Evolutionary conservation across 371 early-diverging fungal genomes (phyloP).

Genomic region (Encephalitozoon romaleae): DNA sequence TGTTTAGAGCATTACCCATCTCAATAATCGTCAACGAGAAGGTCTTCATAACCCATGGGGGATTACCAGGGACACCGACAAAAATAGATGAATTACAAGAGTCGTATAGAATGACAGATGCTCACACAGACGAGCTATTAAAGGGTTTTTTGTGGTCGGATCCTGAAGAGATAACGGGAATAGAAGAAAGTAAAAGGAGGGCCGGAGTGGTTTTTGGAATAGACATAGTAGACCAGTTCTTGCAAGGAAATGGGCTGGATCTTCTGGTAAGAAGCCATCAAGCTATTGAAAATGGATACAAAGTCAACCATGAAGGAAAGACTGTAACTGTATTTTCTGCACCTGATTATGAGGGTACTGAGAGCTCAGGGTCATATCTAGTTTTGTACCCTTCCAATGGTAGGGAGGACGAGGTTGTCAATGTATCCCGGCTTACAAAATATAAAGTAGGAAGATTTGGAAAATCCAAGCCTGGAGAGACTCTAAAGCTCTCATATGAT

Average conservation of each 20-base stretch:
- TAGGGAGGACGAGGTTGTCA: not conserved
- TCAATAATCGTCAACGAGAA: slow-evolving; percentile 77
- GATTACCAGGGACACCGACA: slow-evolving; percentile 66
- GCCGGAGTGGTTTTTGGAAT: slow-evolving; percentile 56
- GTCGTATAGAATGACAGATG: slow-evolving; percentile 47
- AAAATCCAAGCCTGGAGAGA: not conserved
- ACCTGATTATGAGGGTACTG: slow-evolving; percentile 59
- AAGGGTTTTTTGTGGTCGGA: slow-evolving; percentile 61
- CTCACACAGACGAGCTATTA: slow-evolving; percentile 25
- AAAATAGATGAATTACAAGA: slow-evolving; percentile 48
- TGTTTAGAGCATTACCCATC: slow-evolving; percentile 82
- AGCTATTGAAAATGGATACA: slow-evolving; percentile 58
- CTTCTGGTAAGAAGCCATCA: slow-evolving; percentile 59
- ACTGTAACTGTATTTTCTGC: slow-evolving; percentile 61
- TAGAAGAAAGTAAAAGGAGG: slow-evolving; percentile 50
- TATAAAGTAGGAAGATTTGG: not conserved
- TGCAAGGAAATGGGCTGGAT: slow-evolving; percentile 54
- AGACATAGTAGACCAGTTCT: slow-evolving; percentile 55
- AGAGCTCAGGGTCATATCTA: slow-evolving; percentile 52
- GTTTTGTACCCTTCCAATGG: slow-evolving; percentile 7
- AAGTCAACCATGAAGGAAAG: slow-evolving; percentile 53
- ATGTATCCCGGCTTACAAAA: not conserved
- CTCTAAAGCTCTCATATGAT: not conserved
- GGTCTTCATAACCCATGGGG: slow-evolving; percentile 91
- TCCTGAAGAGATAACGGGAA: slow-evolving; percentile 43